Evolutionary conservation across 257 asterid species (phyloP).

Genomic region (Solanum rostratum): DNA sequence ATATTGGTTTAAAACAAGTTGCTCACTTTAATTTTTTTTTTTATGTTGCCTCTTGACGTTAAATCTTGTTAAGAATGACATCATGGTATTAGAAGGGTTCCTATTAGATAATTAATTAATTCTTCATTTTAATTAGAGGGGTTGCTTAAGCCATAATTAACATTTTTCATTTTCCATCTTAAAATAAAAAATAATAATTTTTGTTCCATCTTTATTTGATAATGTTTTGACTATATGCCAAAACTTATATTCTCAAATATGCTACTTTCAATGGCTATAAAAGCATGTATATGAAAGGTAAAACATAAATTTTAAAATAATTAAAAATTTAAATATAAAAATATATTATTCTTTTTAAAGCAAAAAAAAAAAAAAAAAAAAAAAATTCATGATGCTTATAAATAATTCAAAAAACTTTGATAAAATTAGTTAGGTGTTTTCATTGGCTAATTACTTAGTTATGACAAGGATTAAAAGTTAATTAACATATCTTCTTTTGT

Average conservation of each 20-base stretch:
- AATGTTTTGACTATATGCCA: too few species aligned
- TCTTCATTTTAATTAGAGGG: neutral
- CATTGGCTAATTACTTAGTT: neutral
- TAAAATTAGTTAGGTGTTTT: neutral
- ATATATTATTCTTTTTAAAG: too few species aligned
- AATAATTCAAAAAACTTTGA: too few species aligned
- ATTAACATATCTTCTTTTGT: neutral
- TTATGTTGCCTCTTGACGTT: neutral
- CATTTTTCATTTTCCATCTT: neutral
- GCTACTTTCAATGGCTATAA: neutral
- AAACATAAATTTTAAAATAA: too few species aligned
- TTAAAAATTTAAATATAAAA: too few species aligned
- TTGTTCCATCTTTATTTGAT: neutral
- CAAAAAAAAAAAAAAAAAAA: too few species aligned
- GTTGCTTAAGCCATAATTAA: neutral
- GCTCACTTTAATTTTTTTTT: neutral
- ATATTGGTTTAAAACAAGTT: neutral
- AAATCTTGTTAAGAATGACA: neutral
- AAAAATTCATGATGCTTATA: neutral
- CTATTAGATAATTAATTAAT: neutral
- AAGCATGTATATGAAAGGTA: neutral
- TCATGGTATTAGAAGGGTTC: neutral
- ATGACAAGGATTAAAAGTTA: neutral
- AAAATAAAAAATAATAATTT: neutral
- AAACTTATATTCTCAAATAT: too few species aligned